These are phyloP conservation scores for Malus sylvestris DNA, from an alignment of 306 rosid species.

Conservation along the genomic window DNA sequence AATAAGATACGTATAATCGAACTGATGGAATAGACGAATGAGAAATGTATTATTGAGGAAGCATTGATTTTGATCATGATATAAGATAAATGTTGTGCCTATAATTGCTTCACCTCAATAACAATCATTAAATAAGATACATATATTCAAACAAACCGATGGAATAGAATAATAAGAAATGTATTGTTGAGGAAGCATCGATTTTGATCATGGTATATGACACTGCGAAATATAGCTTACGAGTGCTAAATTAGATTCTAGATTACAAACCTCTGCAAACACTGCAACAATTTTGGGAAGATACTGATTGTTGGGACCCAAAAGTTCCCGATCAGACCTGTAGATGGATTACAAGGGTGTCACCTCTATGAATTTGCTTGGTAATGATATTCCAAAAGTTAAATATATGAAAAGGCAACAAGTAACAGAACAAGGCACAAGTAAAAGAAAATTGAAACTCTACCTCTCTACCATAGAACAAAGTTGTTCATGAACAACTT, in stretches of 20 bases:
- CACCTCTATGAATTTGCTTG: background rate
- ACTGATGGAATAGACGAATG: background rate
- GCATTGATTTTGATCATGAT: background rate
- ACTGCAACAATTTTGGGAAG: constrained; percentile 64
- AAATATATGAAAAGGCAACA: background rate
- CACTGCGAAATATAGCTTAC: background rate
- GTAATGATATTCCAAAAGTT: background rate
- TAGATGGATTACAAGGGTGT: background rate
- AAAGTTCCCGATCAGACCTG: constrained; percentile 66
- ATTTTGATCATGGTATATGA: background rate
- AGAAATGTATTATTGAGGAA: background rate
- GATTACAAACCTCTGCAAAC: constrained; percentile 56
- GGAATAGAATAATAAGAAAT: background rate
- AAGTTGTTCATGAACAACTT: constrained; percentile 62
- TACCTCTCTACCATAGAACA: constrained; percentile 76
- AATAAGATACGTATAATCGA: background rate
- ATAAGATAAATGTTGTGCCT: background rate
- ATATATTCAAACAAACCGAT: background rate
- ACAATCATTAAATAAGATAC: background rate
- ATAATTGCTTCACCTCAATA: background rate
- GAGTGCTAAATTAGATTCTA: background rate
- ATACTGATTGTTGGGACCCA: constrained; percentile 64
- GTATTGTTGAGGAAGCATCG: background rate
- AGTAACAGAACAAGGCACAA: background rate
- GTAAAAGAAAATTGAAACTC: background rate